A percentile compares a stretch with the other conserved stretches of the same genome.
Evolutionary conservation across 768 basidiomycete genomes (phyloP).

Genomic region (Boletus pseudopeckii): DNA sequence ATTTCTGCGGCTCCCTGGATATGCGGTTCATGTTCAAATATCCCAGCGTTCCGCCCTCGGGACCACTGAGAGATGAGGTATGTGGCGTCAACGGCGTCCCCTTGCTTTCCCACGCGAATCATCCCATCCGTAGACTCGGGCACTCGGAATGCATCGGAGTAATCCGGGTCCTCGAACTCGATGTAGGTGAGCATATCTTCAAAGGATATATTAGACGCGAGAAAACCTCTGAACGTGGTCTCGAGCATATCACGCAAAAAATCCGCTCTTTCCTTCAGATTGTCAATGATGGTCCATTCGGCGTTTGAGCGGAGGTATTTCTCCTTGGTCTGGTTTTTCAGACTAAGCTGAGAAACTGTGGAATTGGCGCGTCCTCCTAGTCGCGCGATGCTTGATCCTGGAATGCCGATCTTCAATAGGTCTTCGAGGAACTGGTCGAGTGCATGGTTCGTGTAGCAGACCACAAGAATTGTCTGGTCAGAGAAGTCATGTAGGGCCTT

Average conservation of each 20-base stretch:
- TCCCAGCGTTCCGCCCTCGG: constrained; percentile 41
- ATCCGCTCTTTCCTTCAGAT: constrained; percentile 25
- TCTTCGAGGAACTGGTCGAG: constrained; percentile 66
- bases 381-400: constrained; percentile 45
- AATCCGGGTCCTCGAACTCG: constrained; percentile 50
- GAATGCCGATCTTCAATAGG: constrained; percentile 59
- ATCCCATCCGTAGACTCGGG: constrained; percentile 44
- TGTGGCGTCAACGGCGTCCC: constrained; percentile 30
- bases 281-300: constrained; percentile 44
- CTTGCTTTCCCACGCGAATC: constrained; percentile 40
- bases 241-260: constrained; percentile 22
- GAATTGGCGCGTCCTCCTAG: constrained; percentile 53
- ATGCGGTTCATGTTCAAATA: constrained; percentile 30
- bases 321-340: constrained; percentile 38
- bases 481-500: constrained; percentile 53
- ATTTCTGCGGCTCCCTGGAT: constrained; percentile 26
- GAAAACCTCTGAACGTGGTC: constrained; percentile 28
- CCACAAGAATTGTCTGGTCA: constrained; percentile 51
- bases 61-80: constrained; percentile 53
- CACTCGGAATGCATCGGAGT: constrained; percentile 44
- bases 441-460: constrained; percentile 73
- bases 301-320: constrained; percentile 23
- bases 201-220: constrained; percentile 13
- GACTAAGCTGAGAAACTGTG: constrained; percentile 42
- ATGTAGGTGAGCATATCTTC: constrained; percentile 41